A percentile compares a stretch with the other conserved stretches of the same genome.
phyloP scores from a whole-genome alignment of 352 stramenopile genomes.

The Blastocystis sp. region DNA sequence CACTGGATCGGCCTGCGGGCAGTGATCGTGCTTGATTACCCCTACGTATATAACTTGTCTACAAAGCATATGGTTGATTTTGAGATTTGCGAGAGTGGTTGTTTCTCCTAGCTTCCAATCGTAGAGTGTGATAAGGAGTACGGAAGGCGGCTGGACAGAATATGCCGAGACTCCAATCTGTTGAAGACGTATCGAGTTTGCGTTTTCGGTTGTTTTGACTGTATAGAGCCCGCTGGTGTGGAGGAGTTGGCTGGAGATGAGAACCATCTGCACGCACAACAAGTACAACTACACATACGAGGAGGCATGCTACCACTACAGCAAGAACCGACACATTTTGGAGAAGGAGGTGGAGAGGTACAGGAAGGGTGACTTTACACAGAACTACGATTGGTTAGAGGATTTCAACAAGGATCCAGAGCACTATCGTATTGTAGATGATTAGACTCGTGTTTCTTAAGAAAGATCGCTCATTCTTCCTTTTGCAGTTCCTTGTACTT shows the following conservation, averaged over 20 bases:
- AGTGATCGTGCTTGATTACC: slow-evolving; percentile 52
- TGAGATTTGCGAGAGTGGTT: slow-evolving; percentile 15
- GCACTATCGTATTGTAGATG: slow-evolving; percentile 39
- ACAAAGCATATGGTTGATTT: slow-evolving; percentile 60
- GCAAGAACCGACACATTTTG: slow-evolving; percentile 46
- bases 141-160: background rate
- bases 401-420: slow-evolving; percentile 63
- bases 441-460: slow-evolving; percentile 22
- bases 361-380: background rate
- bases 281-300: slow-evolving; percentile 61
- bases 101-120: background rate
- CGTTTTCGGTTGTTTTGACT: background rate
- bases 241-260: slow-evolving; percentile 20
- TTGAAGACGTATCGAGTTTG: slow-evolving; percentile 33
- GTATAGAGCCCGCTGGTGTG: slow-evolving; percentile 17
- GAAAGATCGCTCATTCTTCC: slow-evolving; percentile 16
- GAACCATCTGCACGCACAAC: slow-evolving; percentile 61
- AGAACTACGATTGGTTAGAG: slow-evolving; percentile 44
- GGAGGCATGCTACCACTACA: slow-evolving; percentile 64
- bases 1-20: slow-evolving; percentile 62
- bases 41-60: slow-evolving; percentile 61
- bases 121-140: slow-evolving; percentile 50
- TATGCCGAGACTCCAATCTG: slow-evolving; percentile 26
- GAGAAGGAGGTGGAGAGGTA: slow-evolving; percentile 38
- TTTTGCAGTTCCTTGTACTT: slow-evolving; percentile 39